Evolutionary conservation across 2,329 filamentous ascomycete species (phyloP).

Genomic region (Elsinoe necatrix): DNA sequence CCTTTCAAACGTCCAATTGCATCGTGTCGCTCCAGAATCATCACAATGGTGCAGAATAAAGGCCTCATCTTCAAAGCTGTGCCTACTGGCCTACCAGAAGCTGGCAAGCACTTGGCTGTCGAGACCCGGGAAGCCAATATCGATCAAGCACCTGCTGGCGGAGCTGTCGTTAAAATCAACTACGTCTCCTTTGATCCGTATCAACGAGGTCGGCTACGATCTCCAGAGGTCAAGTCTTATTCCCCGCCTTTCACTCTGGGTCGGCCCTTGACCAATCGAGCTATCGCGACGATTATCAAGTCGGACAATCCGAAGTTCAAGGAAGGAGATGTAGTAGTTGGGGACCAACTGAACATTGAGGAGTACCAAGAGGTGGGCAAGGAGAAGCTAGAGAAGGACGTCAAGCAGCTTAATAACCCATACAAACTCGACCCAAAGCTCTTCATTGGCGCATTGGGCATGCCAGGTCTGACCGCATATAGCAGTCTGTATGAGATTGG

Average conservation of each 20-base stretch:
- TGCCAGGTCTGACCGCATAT: conserved; percentile 71
- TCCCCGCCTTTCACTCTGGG: conserved; percentile 52
- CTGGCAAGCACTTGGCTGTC: conserved; percentile 61
- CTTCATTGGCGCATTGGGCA: conserved; percentile 69
- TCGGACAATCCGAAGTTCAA: conserved; percentile 56
- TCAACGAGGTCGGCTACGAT: conserved; percentile 70
- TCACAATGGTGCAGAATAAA: conserved; percentile 58
- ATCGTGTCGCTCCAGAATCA: conserved; percentile 3
- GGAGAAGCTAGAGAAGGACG: conserved; percentile 36
- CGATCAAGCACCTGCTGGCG: conserved; percentile 51
- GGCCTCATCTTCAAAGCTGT: conserved; percentile 63
- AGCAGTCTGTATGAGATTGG: conserved; percentile 67
- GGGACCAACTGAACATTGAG: conserved; percentile 23
- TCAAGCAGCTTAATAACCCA: conserved; percentile 55
- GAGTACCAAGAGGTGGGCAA: conserved; percentile 58
- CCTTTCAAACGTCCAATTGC: not conserved
- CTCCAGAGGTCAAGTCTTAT: conserved; percentile 58
- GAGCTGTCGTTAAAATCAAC: conserved; percentile 60
- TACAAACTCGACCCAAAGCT: conserved; percentile 55
- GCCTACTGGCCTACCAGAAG: conserved; percentile 57
- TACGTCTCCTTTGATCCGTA: conserved; percentile 79
- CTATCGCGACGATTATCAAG: conserved; percentile 62
- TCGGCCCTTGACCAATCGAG: conserved; percentile 55
- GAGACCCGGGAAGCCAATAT: conserved; percentile 63
- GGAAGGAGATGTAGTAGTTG: conserved; percentile 58